Evolutionary conservation across 768 basidiomycete genomes (phyloP).

Genomic region (Psilocybe subaeruginosa): DNA sequence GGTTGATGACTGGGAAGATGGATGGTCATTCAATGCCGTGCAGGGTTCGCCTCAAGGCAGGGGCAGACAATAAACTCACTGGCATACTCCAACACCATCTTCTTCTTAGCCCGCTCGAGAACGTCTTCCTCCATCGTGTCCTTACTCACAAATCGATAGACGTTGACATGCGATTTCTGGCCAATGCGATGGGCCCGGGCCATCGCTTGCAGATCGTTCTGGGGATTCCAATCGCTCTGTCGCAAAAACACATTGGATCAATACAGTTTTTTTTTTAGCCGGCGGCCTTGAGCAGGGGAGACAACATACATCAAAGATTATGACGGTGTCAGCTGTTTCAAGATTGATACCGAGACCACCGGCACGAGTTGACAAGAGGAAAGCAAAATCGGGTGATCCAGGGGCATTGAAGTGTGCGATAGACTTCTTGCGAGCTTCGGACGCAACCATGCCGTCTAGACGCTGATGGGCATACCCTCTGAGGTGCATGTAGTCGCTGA

Average conservation of each 20-base stretch:
- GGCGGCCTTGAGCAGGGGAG: slow-evolving; percentile 10
- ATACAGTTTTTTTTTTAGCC: slow-evolving; percentile 4
- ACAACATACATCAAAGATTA: slow-evolving; percentile 91
- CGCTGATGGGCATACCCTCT: slow-evolving; percentile 93
- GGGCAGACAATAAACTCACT: slow-evolving; percentile 62
- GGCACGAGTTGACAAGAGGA: slow-evolving; percentile 94
- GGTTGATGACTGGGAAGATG: slow-evolving; percentile 84
- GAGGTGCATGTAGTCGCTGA: slow-evolving; percentile 94
- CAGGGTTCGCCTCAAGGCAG: neutral
- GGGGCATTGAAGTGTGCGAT: slow-evolving; percentile 97
- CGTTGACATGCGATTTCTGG: slow-evolving; percentile 97
- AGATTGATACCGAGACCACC: slow-evolving; percentile 98
- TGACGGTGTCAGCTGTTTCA: slow-evolving; percentile 98
- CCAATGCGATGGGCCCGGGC: slow-evolving; percentile 99
- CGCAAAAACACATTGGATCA: slow-evolving; percentile 13
- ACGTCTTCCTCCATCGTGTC: slow-evolving; percentile 99
- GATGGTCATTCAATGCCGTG: slow-evolving; percentile 6
- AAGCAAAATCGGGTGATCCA: slow-evolving; percentile 94
- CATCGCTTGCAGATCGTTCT: slow-evolving; percentile 99
- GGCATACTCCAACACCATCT: slow-evolving; percentile 99
- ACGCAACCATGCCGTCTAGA: slow-evolving; percentile 93
- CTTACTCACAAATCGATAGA: slow-evolving; percentile 98
- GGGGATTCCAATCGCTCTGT: slow-evolving; percentile 97
- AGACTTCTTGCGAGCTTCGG: slow-evolving; percentile 90
- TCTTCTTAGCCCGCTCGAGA: slow-evolving; percentile 96